Evolutionary conservation across 768 basidiomycete genomes (phyloP), one percentile per base, ranked within the genome.

Genomic region (Pleurotus djamor): DNA sequence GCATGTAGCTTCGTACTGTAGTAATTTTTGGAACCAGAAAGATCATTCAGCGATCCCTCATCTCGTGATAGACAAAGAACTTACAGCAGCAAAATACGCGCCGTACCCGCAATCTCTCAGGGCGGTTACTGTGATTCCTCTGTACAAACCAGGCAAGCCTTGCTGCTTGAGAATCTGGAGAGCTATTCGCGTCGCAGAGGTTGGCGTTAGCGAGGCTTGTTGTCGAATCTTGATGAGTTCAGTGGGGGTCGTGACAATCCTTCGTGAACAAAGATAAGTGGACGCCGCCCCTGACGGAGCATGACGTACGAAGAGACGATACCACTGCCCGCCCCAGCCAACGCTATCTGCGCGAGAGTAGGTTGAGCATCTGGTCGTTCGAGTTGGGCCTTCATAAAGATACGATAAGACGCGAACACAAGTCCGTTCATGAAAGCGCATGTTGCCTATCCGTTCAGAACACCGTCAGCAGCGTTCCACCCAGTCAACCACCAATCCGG

Each of bases 221-320:
- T 91, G 89, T 36, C 88, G 82, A 69, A 95, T 92, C 78, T 96
- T 96, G 74, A 96, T 79, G 1, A 95, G 81, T 63, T 96, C 95
- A 6, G 87, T 91, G 0, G 94, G 94, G 1, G 90, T 87, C 2
- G 92, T 91, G 58, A 96, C 71, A 8, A 92, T 64, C 4, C 92
- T 93, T 48, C 52, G 10, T 34, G 38, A 41, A 47, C 21, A 48
- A 33, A 17, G 4, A 52, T 28, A 56, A 41, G 52, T 13, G 33
- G 32, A 28, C 1, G 33, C 35, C 44, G 35, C 21, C 9, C 16
- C 61, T 58, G 60, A 17, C 21, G 58, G 45, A 17, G 51, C 12
- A 33, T n/a, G 47, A 77, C 91, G 67, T 69, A 94, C 91, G 93
- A 87, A 13, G 87, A 85, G 5, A 91, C 77, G 5, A 94, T 75